Percentiles rank a stretch among this genome's conserved stretches.
Conservation (phyloP, 2,329 filamentous ascomycete species). For the Diaporthe eres region DNA sequence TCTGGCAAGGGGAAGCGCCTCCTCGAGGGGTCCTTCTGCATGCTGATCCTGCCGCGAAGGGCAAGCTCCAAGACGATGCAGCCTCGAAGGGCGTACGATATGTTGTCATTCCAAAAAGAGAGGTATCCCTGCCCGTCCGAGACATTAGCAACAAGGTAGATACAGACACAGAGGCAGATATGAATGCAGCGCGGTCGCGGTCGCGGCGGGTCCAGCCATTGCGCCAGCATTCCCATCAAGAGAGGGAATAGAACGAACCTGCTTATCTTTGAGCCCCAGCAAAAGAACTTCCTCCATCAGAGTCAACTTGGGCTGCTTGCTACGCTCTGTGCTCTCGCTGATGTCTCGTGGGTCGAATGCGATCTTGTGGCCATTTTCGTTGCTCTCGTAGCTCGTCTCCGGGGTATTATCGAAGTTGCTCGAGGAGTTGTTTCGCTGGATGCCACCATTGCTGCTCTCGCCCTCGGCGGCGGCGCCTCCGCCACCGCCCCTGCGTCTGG, state of each 20-base stretch:
- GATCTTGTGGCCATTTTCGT: conserved; percentile 98
- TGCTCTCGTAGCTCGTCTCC: conserved; percentile 89
- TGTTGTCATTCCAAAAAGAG: conserved; percentile 99
- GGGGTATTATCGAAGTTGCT: conserved; percentile 69
- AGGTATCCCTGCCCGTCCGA: conserved; percentile 82
- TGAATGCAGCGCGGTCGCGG: not conserved
- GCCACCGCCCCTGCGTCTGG: conserved; percentile 77
- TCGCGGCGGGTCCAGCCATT: not conserved
- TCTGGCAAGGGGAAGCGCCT: conserved; percentile 94
- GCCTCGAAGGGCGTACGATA: conserved; percentile 95
- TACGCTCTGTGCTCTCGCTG: conserved; percentile 94
- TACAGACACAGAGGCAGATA: conserved; percentile 8
- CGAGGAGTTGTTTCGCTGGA: conserved; percentile 69
- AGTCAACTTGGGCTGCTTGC: conserved; percentile 97
- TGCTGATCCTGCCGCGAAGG: conserved; percentile 95
- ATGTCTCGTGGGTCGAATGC: conserved; percentile 98
- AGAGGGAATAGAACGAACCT: conserved; percentile 71
- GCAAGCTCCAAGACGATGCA: conserved; percentile 99
- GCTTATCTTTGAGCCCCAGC: conserved; percentile 97
- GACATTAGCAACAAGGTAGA: conserved; percentile 34
- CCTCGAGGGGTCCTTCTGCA: conserved; percentile 96
- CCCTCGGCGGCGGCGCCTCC: conserved; percentile 66
- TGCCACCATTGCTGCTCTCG: conserved; percentile 66
- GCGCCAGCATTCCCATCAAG: not conserved
- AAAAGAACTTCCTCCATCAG: conserved; percentile 98